Base-by-base conservation (phyloP, 352 stramenopile species). In the Pythium brachiatum region DNA sequence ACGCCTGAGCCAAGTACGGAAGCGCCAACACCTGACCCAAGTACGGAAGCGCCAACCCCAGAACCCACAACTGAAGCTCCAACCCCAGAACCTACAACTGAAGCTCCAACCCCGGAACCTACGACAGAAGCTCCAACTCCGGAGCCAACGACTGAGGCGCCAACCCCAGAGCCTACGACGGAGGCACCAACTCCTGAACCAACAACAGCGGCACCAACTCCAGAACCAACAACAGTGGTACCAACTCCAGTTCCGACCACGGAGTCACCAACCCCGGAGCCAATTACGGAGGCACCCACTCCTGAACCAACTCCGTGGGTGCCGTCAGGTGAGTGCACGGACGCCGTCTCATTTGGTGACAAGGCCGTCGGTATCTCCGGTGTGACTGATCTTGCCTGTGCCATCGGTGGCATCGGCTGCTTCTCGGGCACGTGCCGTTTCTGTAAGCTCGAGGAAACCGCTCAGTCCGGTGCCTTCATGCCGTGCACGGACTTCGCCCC, bases 391-490 rank as follows among this genome's bases (percentile, higher is more conserved):
- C 16, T 38, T 1, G 1, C 29, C 0, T 69, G 62, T 46, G 26
- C 32, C 32, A 27, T 11, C 23, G 62, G 56, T n/a, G 55, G 66
- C 5, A 54, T 76, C 7, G 55, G 59, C 12, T 70, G 70, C 43
- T 77, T 73, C 25, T 53, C 38, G 1, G 25, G 52, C 11, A 26
- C 21, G 7, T 72, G 70, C 43, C 70, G 70, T 41, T 74, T 51
- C 50, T 76, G 65, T 55, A 66, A 62, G 23, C 15, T 71, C 11
- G 32, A 32, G 15, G 39, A 64, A 6, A 75, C 64, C 2, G 0
- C 12, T 16, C 31, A 61, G n/a, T 62, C 59, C 12, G 3, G 34
- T 4, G 54, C 71, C 12, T 54, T 74, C 2, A 20, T 61, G 16
- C 44, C 38, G 20, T 74, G 68, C 54, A 38, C 38, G 3, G 27